A percentile compares a stretch with the other conserved stretches of the same genome.
phyloP scores from a whole-genome alignment of 345 rosid species.

The Trapa bicornis region DNA sequence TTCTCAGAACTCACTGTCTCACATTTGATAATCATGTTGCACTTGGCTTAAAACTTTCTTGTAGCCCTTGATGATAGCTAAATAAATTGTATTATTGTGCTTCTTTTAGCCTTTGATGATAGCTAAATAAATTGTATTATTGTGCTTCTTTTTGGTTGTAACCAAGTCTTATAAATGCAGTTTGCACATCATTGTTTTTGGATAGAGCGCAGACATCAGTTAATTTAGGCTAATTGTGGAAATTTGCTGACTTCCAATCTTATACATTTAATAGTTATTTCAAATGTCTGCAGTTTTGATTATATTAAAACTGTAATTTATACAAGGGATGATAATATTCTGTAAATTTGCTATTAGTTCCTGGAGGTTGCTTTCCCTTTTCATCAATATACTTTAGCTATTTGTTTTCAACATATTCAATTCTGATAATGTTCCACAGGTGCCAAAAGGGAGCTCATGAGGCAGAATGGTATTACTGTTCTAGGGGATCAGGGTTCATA shows the following conservation, averaged over 20 bases:
- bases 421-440: conserved; percentile 22
- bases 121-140: background rate
- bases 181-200: too few relatives aligned
- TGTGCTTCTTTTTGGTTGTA: background rate
- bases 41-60: background rate
- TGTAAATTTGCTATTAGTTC: background rate
- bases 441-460: conserved; percentile 60
- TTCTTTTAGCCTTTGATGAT: background rate
- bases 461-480: conserved; percentile 36
- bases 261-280: background rate
- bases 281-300: background rate
- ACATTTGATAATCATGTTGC: background rate
- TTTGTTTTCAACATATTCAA: background rate
- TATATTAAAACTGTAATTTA: background rate
- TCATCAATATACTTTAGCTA: background rate
- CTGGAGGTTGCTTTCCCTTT: background rate
- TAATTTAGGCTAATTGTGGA: background rate
- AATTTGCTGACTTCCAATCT: background rate
- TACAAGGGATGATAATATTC: too few relatives aligned
- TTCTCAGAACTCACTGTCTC: background rate
- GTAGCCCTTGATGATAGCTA: background rate
- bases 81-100: background rate
- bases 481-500: conserved; percentile 25
- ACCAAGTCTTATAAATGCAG: background rate
- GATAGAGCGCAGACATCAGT: background rate